Evolutionary conservation across 148 eudicot genomes (phyloP), one percentile per base, ranked within the genome.

Genomic region (Amaranthus cruentus): DNA sequence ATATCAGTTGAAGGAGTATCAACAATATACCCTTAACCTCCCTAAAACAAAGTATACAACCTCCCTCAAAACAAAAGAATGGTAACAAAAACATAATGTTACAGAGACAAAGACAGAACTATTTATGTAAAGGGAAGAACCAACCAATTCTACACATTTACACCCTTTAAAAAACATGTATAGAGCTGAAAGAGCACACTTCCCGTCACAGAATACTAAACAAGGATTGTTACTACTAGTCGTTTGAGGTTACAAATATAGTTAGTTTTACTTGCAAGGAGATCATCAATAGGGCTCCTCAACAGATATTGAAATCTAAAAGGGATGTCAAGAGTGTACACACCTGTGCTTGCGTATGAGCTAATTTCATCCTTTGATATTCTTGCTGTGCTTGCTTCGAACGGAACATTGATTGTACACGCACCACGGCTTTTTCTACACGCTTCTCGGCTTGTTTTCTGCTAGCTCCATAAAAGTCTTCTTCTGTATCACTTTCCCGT

Each of bases 381-480:
- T 90, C 97, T 84, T 86, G 84, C 68, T 96, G 99, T 43, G 99
- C 99, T 72, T 78, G 86, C 68, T 77, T 89, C 55, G 99, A 96
- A 49, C 99, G 92, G 61, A 96, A 96, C 97, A 96, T 88, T 47
- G 96, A 90, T 77, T 92, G 99, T 71, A 95, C 97, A 64, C 88
- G 79, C 15, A 88, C 94, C 52, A 92, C 92, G 72, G 97, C 90
- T 71, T 90, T 90, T 69, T 90, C 99, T 62, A 92, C 88, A 58
- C 97, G 97, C 77, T 85, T 90, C 79, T 90, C 99, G 55, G 99
- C 99, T 81, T 87, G 96, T 73, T 84, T 81, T 79, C 99, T 84
- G 75, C 97, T 87, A 75, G 91, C 97, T 44, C 78, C 83, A 82
- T 86, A 92, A 85, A 95, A 96, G 66, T 86, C 96, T 79, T 95